phyloP scores from a whole-genome alignment of 2,329 filamentous ascomycete species.

The Fusarium marasasianum region DNA sequence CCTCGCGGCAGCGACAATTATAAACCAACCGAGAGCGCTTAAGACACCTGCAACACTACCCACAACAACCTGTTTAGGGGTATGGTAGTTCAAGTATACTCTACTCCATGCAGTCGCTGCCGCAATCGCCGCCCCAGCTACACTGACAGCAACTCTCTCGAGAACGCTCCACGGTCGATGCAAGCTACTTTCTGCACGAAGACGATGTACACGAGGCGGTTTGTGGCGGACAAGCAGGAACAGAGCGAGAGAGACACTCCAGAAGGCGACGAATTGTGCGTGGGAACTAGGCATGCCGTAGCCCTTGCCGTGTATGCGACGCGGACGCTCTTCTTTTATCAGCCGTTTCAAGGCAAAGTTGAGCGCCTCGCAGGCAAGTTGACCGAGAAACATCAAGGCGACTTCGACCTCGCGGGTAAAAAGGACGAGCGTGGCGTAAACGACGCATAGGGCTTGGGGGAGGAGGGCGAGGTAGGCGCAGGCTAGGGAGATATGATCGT shows the following conservation, averaged over 20 bases:
- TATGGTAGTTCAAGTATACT: constrained; percentile 94
- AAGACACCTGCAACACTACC: constrained; percentile 76
- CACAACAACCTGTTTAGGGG: constrained; percentile 83
- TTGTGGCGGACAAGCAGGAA: constrained; percentile 86
- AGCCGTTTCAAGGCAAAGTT: constrained; percentile 91
- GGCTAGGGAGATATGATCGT: constrained; percentile 83
- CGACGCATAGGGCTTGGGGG: constrained; percentile 88
- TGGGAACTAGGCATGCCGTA: constrained; percentile 98
- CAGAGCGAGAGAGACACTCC: constrained; percentile 82
- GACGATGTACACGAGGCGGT: constrained; percentile 54
- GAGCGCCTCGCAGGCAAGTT: constrained; percentile 88
- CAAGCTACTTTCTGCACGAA: constrained; percentile 1
- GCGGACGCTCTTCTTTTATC: constrained; percentile 91
- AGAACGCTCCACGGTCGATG: constrained; percentile 64
- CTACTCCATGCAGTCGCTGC: constrained; percentile 80
- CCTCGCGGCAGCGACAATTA: constrained; percentile 72
- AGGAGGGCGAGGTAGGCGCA: constrained; percentile 95
- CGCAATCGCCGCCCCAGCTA: constrained; percentile 69
- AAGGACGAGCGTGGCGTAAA: constrained; percentile 91
- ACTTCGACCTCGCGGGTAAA: constrained; percentile 92
- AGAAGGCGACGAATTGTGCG: constrained; percentile 93
- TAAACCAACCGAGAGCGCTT: constrained; percentile 83
- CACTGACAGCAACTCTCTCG: constrained; percentile 65
- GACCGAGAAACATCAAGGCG: constrained; percentile 87
- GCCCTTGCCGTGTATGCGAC: constrained; percentile 86